Evolutionary conservation across 1,139 yeast genomes (phyloP).

Genomic region (Geotrichum fermentans): DNA sequence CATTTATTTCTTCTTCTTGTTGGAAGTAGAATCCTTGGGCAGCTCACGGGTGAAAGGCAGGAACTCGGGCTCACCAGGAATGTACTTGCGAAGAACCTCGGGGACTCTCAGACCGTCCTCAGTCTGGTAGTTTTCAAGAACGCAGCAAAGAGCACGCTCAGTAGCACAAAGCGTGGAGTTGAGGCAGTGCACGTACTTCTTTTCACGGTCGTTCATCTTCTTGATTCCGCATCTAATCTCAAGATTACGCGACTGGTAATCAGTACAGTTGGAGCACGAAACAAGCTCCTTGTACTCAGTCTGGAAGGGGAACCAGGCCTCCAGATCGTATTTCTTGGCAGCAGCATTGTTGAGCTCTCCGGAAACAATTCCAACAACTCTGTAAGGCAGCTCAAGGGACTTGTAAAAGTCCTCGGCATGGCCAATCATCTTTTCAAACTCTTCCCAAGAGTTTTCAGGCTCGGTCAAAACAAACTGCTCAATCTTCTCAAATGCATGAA

Average conservation of each 20-base stretch:
- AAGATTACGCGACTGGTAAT: slow-evolving; percentile 95
- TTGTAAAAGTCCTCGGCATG: slow-evolving; percentile 90
- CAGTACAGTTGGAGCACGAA: slow-evolving; percentile 98
- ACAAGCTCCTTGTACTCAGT: slow-evolving; percentile 97
- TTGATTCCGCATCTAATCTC: slow-evolving; percentile 98
- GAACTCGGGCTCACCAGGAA: slow-evolving; percentile 98
- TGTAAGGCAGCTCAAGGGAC: slow-evolving; percentile 87
- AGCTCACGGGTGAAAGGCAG: slow-evolving; percentile 84
- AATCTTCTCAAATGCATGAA: slow-evolving; percentile 95
- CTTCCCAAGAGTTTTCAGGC: slow-evolving; percentile 97
- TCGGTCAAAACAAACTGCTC: slow-evolving; percentile 92
- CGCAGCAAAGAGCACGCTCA: slow-evolving; percentile 95
- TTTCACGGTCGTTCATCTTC: slow-evolving; percentile 90
- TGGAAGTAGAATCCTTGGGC: slow-evolving; percentile 59
- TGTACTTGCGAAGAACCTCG: slow-evolving; percentile 88
- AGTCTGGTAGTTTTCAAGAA: slow-evolving; percentile 94
- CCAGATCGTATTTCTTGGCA: slow-evolving; percentile 96
- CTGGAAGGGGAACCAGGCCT: slow-evolving; percentile 99
- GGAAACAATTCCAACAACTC: slow-evolving; percentile 96
- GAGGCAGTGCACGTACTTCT: slow-evolving; percentile 97
- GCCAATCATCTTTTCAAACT: slow-evolving; percentile 91
- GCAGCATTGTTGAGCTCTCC: slow-evolving; percentile 99
- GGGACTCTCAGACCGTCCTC: slow-evolving; percentile 93
- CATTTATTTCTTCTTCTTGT: slow-evolving; percentile 19
- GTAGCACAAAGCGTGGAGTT: slow-evolving; percentile 97